Evolutionary conservation across 352 stramenopile species (phyloP).

Genomic region (Globisporangium nodosum): DNA sequence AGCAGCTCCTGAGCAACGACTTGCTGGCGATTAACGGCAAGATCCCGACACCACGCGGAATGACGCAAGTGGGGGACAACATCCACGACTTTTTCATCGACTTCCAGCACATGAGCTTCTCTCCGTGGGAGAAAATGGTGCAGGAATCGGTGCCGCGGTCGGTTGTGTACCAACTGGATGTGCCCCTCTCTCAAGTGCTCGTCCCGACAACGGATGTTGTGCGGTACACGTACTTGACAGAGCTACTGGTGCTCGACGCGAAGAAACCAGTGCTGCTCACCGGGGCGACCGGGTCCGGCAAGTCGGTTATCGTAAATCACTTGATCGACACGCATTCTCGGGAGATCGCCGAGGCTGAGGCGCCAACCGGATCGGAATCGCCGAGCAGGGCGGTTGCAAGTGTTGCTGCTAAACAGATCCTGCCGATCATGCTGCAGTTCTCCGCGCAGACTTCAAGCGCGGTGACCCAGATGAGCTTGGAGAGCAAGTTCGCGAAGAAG

Average conservation of each 20-base stretch:
- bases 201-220: conserved; percentile 63
- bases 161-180: conserved; percentile 16
- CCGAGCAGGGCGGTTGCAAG: not conserved
- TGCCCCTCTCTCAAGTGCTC: conserved; percentile 45
- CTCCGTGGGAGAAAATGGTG: conserved; percentile 38
- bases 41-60: conserved; percentile 30
- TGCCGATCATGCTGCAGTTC: conserved; percentile 72
- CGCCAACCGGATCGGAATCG: not conserved
- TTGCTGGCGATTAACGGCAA: conserved; percentile 47
- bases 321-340: conserved; percentile 39
- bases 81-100: conserved; percentile 70
- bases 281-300: conserved; percentile 84
- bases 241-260: conserved; percentile 47
- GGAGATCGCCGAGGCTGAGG: not conserved
- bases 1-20: conserved; percentile 43
- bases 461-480: conserved; percentile 80
- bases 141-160: conserved; percentile 7
- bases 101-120: conserved; percentile 56
- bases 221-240: conserved; percentile 55
- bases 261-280: conserved; percentile 83
- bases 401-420: conserved; percentile 9
- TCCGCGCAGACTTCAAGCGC: conserved; percentile 83
- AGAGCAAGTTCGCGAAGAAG: conserved; percentile 90
- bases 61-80: conserved; percentile 44
- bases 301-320: conserved; percentile 80